phyloP scores from a whole-genome alignment of 2,329 filamentous ascomycete species.

The Stromatinia cepivora region DNA sequence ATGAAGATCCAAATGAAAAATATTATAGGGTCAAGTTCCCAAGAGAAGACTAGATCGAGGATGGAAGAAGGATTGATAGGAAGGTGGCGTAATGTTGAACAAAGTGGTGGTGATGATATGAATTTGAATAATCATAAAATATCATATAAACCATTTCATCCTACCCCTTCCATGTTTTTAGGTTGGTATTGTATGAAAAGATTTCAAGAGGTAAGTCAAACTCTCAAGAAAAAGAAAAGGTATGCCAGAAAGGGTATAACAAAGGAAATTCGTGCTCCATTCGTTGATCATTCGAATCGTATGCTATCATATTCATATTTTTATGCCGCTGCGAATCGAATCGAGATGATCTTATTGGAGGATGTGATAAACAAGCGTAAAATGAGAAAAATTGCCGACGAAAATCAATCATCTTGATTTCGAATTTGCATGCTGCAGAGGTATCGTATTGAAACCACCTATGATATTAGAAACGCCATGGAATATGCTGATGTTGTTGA shows the following conservation, averaged over 20 bases:
- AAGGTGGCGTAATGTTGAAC: neutral
- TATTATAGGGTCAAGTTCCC: slow-evolving; percentile 14
- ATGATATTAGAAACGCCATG: slow-evolving; percentile 23
- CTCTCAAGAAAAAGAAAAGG: slow-evolving; percentile 5
- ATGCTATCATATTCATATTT: slow-evolving; percentile 17
- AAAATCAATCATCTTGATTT: slow-evolving; percentile 13
- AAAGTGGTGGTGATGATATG: neutral
- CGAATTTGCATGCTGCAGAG: slow-evolving; percentile 22
- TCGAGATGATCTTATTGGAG: slow-evolving; percentile 11
- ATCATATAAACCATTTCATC: neutral
- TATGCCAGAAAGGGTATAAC: slow-evolving; percentile 20
- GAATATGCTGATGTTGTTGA: slow-evolving; percentile 21
- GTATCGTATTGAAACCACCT: slow-evolving; percentile 20
- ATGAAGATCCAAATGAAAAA: slow-evolving; percentile 15
- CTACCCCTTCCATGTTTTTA: neutral
- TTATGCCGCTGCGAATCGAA: slow-evolving; percentile 8
- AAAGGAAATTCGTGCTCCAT: slow-evolving; percentile 23
- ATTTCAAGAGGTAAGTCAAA: neutral
- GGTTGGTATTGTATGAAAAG: slow-evolving; percentile 11
- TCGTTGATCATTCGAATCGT: slow-evolving; percentile 21
- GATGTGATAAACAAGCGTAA: slow-evolving; percentile 9
- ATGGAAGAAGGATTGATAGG: neutral
- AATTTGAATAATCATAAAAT: neutral
- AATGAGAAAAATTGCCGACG: neutral
- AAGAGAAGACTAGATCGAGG: slow-evolving; percentile 4